Evolutionary conservation across 768 basidiomycete species (phyloP), one percentile per base, ranked within the genome.

Genomic region (Hygrocybe coccinea): DNA sequence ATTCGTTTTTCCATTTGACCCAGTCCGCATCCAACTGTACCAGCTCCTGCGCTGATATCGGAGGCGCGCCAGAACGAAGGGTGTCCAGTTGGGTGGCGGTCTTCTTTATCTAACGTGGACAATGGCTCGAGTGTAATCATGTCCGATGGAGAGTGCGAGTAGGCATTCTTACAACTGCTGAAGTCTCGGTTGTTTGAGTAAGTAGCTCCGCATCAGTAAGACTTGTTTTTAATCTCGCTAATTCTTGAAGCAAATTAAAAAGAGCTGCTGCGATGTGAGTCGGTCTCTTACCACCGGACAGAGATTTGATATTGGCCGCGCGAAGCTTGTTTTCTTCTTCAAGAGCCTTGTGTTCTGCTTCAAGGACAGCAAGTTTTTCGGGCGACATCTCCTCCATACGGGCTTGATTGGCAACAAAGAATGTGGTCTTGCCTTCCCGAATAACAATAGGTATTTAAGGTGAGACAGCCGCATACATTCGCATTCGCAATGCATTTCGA

Each of bases 371-470:
- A 24, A 91, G 72, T 54, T 84, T 80, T 46, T 83, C 82, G 0
- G 80, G 68, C 5, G 85, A 80, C 52, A 91, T 76, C 21, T 82
- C 76, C 25, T 85, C 80, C 51, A 91, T 76, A 24, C 82, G 83
- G 15, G 79, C 78, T 71, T 95, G 88, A 59, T 93, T 93, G 35
- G 83, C 83, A 11, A 94, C 91, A 64, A 91, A 97, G 67, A 95
- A 87, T 0, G 85, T 85, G 2, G 84, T 87, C 69, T 97, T 92
- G 9, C 89, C 90, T 92, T n/a, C n/a, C n/a, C n/a, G n/a, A n/a
- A n/a, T n/a, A n/a, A n/a, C n/a, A n/a, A n/a, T n/a, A n/a, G n/a
- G 51, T 17, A 46, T 29, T 56, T 52, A 57, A 12, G 14, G 22
- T 5, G 19, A 19, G 24, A 33, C 45, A 17, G 29, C 3, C 17